phyloP scores from a whole-genome alignment of 768 basidiomycete species.

The Lactarius psammicola region DNA sequence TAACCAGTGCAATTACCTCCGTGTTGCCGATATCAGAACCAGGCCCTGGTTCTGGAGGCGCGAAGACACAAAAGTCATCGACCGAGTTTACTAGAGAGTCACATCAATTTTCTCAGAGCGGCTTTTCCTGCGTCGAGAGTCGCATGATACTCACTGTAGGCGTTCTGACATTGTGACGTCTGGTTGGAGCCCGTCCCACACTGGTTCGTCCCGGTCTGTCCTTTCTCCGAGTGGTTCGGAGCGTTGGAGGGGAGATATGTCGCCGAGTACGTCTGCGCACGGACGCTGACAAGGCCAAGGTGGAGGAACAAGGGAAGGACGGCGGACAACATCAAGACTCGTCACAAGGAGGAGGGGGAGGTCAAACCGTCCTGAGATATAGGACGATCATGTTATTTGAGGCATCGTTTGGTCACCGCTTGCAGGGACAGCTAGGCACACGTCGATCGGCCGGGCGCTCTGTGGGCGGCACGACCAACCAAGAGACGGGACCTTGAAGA shows the following conservation, averaged over 20 bases:
- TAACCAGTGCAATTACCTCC: conserved; percentile 45
- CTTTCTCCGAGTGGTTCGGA: conserved; percentile 50
- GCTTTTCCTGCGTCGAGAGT: not conserved
- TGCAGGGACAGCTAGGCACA: not conserved
- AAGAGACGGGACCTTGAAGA: not conserved
- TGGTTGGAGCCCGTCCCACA: conserved; percentile 59
- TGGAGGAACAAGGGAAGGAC: conserved; percentile 20
- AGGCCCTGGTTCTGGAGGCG: conserved; percentile 50
- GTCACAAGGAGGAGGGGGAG: not conserved
- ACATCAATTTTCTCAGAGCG: not conserved
- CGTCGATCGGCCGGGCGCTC: not conserved
- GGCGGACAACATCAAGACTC: conserved; percentile 16
- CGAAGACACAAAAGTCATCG: conserved; percentile 57
- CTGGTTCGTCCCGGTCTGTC: conserved; percentile 62
- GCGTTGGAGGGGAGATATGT: conserved; percentile 50
- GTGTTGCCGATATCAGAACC: conserved; percentile 56
- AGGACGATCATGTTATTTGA: not conserved
- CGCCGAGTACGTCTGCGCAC: conserved; percentile 43
- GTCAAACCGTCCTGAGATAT: not conserved
- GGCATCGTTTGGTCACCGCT: not conserved
- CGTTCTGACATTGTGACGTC: conserved; percentile 64
- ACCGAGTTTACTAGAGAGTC: conserved; percentile 50
- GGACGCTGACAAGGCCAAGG: conserved; percentile 27
- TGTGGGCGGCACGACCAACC: not conserved
- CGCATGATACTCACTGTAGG: conserved; percentile 45